A percentile compares a stretch with the other conserved stretches of the same genome.
These are phyloP conservation scores for Neostapfia colusana DNA, from an alignment of 176 grass and related monocot genomes.

Conservation along the genomic window DNA sequence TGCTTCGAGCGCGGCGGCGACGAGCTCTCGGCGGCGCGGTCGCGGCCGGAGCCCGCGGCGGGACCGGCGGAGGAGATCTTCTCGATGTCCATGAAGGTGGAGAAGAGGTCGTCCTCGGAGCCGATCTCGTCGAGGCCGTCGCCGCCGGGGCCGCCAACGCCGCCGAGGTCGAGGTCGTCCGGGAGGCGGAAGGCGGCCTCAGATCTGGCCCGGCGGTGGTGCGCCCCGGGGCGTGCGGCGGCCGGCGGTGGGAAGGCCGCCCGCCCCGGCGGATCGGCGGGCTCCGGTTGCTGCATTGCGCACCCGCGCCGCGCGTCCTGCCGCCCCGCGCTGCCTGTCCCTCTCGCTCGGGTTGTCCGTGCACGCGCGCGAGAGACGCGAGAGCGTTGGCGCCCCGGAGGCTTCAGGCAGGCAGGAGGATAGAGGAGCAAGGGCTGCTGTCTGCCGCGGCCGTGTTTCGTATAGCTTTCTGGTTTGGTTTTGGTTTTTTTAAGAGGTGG, in stretches of 20 bases:
- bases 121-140: slow-evolving; percentile 72
- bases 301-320: neutral
- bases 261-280: slow-evolving; percentile 54
- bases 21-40: slow-evolving; percentile 66
- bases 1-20: slow-evolving; percentile 65
- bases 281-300: slow-evolving; percentile 72
- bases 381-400: neutral
- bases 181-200: slow-evolving; percentile 81
- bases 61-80: slow-evolving; percentile 70
- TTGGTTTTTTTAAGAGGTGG: neutral
- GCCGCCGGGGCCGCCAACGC: slow-evolving; percentile 26
- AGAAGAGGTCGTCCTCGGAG: slow-evolving; percentile 98
- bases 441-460: slow-evolving; percentile 20
- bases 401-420: neutral
- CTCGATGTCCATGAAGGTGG: slow-evolving; percentile 98
- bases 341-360: neutral
- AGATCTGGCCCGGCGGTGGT: slow-evolving; percentile 99
- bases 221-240: slow-evolving; percentile 46
- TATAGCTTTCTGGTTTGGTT: slow-evolving; percentile 32
- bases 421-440: neutral
- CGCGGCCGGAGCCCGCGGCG: slow-evolving; percentile 46
- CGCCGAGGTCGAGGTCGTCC: slow-evolving; percentile 69
- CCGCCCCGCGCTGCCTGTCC: neutral
- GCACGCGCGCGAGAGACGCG: neutral
- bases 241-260: slow-evolving; percentile 35